A percentile compares a stretch with the other conserved stretches of the same genome.
phyloP scores from a whole-genome alignment of 306 rosid species.

The Prunus persica region Prunus_persica_NCBIv2 NC_034016.1:4859001-4859500 shows the following conservation, averaged over 20 bases:
- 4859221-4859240: constrained; percentile 56
- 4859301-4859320: constrained; percentile 32
- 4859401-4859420: constrained; percentile 34
- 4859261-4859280: constrained; percentile 41
- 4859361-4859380: constrained; percentile 29
- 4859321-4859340: constrained; percentile 32
- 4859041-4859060: constrained; percentile 46
- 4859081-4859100: not conserved
- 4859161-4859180: constrained; percentile 59
- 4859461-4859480: too few species aligned
- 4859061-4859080: constrained; percentile 36
- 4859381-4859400: constrained; percentile 32
- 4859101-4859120: not conserved
- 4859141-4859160: constrained; percentile 42
- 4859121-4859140: constrained; percentile 18
- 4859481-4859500: too few species aligned
- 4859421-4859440: not conserved
- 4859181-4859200: constrained; percentile 66
- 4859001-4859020: constrained; percentile 42
- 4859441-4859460: not conserved
- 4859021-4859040: constrained; percentile 44
- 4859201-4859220: constrained; percentile 68
- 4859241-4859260: constrained; percentile 32
- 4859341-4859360: constrained; percentile 30
- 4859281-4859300: constrained; percentile 38